Evolutionary conservation across 768 basidiomycete species (phyloP).

Genomic region (Lyophyllum shimeji): DNA sequence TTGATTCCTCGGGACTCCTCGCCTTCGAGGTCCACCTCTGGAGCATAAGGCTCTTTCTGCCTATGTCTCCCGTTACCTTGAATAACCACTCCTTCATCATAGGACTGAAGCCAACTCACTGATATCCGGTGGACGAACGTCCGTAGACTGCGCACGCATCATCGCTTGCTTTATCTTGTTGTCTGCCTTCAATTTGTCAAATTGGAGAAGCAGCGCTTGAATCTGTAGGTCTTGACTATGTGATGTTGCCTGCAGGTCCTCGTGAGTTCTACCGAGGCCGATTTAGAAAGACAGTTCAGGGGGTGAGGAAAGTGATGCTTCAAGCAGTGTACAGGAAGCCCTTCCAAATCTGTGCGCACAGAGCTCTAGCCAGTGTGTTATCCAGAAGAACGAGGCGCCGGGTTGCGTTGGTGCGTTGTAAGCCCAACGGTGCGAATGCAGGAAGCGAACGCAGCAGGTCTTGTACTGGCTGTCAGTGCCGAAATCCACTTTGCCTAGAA

Average conservation of each 20-base stretch:
- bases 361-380: background rate
- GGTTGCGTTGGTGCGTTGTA: background rate
- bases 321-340: background rate
- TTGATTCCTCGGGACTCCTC: constrained; percentile 36
- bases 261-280: constrained; percentile 43
- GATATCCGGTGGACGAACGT: constrained; percentile 5
- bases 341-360: background rate
- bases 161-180: constrained; percentile 43
- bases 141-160: constrained; percentile 25
- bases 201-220: constrained; percentile 39
- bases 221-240: constrained; percentile 47
- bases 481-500: too few relatives aligned
- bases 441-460: background rate
- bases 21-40: constrained; percentile 22
- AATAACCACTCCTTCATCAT: background rate
- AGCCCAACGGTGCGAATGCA: background rate
- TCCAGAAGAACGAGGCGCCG: too few relatives aligned
- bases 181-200: constrained; percentile 40
- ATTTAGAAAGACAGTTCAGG: background rate
- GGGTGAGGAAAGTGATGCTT: background rate
- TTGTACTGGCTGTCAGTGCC: background rate
- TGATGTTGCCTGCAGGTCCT: constrained; percentile 48
- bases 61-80: background rate
- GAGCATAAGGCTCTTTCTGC: constrained; percentile 13
- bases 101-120: constrained; percentile 2